These are phyloP conservation scores for Plantago rigida DNA, from an alignment of 305 asterid species.

Conservation along the genomic window DNA sequence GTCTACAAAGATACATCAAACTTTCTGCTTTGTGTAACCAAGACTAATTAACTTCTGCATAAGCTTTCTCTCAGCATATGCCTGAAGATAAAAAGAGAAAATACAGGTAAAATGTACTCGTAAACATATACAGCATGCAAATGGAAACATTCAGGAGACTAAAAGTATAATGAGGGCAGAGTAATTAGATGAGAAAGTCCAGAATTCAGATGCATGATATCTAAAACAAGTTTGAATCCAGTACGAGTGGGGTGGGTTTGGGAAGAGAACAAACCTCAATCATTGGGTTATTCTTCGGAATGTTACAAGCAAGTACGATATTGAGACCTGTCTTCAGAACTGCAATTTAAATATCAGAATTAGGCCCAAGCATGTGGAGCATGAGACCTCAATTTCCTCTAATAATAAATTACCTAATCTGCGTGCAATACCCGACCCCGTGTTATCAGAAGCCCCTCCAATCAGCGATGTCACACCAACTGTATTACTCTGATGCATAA, in stretches of 20 bases:
- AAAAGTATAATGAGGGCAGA: slow-evolving; percentile 3
- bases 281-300: slow-evolving; percentile 67
- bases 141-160: background rate
- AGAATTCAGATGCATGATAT: background rate
- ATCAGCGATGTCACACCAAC: slow-evolving; percentile 57
- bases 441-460: slow-evolving; percentile 77
- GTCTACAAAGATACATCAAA: slow-evolving; percentile 23
- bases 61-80: slow-evolving; percentile 67
- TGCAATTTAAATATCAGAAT: slow-evolving; percentile 30
- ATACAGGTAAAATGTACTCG: background rate
- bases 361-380: slow-evolving; percentile 25
- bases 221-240: background rate
- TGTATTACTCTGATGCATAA: slow-evolving; percentile 42
- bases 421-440: slow-evolving; percentile 76
- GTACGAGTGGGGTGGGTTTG: background rate
- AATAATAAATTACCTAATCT: slow-evolving; percentile 53
- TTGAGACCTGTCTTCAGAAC: slow-evolving; percentile 71
- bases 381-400: slow-evolving; percentile 8
- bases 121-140: slow-evolving; percentile 3
- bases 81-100: slow-evolving; percentile 39
- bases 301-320: slow-evolving; percentile 63
- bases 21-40: slow-evolving; percentile 49
- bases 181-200: background rate
- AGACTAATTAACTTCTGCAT: slow-evolving; percentile 57
- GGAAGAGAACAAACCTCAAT: slow-evolving; percentile 61